Conservation (phyloP, 495 filamentous ascomycete genomes). For the Aspergillus sclerotiicarbonarius region DNA sequence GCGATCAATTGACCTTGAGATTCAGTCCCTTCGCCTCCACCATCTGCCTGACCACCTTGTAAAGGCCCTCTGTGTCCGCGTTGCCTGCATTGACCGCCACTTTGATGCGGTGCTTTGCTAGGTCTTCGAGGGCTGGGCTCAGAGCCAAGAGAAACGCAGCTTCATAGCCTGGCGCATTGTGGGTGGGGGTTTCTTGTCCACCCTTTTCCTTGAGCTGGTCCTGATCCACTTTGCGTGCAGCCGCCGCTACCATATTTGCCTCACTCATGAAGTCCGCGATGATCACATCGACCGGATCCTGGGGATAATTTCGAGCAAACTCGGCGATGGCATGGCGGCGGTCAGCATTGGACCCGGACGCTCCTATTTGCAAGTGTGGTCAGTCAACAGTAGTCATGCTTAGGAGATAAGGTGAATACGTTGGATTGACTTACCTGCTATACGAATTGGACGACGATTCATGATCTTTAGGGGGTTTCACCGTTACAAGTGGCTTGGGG, state of each 20-base stretch:
- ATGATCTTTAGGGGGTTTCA: conserved; percentile 9
- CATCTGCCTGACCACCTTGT: conserved; percentile 44
- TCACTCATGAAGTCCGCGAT: conserved; percentile 60
- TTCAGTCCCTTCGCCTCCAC: conserved; percentile 40
- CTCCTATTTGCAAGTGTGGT: conserved; percentile 18
- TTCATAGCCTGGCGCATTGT: conserved; percentile 43
- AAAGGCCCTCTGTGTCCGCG: conserved; percentile 47
- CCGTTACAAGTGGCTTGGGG: not conserved
- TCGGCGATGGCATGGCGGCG: conserved; percentile 54
- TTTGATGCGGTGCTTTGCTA: conserved; percentile 53
- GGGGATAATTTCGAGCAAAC: conserved; percentile 47
- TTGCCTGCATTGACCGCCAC: conserved; percentile 60
- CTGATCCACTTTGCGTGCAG: conserved; percentile 42
- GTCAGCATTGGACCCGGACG: conserved; percentile 56
- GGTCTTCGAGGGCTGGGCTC: conserved; percentile 48
- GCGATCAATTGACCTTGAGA: conserved; percentile 35
- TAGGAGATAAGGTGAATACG: not conserved
- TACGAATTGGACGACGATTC: conserved; percentile 22
- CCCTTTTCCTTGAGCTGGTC: conserved; percentile 9
- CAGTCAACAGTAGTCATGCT: not conserved
- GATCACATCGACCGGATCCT: conserved; percentile 55
- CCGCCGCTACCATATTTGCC: conserved; percentile 48
- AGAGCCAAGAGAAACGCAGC: conserved; percentile 52
- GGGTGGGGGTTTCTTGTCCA: not conserved
- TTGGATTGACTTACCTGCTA: conserved; percentile 18